phyloP scores from a whole-genome alignment of 257 asterid species.

The Solanum sparsipilum region DNA sequence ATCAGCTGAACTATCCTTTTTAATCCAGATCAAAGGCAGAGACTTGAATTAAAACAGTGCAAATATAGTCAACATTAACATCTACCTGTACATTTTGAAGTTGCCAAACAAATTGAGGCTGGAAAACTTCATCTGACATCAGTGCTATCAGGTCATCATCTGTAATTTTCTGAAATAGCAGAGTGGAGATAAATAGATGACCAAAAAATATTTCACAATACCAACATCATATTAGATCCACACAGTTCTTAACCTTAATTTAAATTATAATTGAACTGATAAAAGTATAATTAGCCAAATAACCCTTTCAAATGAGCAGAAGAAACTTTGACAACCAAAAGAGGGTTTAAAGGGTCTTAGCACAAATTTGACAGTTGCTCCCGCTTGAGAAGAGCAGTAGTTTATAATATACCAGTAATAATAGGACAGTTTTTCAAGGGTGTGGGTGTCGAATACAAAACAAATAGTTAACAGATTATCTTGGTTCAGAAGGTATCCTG shows the following conservation, averaged over 20 bases:
- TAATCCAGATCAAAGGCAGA: neutral
- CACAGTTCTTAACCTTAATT: neutral
- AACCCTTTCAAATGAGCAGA: neutral
- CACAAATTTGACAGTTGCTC: neutral
- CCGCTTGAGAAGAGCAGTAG: neutral
- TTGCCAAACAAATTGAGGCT: conserved; percentile 74
- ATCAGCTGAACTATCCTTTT: conserved; percentile 1
- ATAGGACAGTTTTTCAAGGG: neutral
- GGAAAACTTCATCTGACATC: conserved; percentile 81
- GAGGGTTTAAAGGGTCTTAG: neutral
- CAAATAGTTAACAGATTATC: neutral
- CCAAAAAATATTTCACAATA: neutral
- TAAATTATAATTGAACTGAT: neutral
- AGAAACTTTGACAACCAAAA: neutral
- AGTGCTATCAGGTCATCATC: conserved; percentile 84
- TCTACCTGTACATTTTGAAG: conserved; percentile 71
- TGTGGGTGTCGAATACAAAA: neutral
- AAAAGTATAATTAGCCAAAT: neutral
- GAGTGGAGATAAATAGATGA: neutral
- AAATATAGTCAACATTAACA: neutral
- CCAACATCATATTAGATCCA: neutral
- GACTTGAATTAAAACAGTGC: neutral
- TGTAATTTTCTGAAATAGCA: conserved; percentile 40
- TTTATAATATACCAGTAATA: neutral
- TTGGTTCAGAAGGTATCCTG: neutral